These are phyloP conservation scores for Umbilicus rupestris DNA, from an alignment of 164 flowering plant genomes.

Conservation along the genomic window DNA sequence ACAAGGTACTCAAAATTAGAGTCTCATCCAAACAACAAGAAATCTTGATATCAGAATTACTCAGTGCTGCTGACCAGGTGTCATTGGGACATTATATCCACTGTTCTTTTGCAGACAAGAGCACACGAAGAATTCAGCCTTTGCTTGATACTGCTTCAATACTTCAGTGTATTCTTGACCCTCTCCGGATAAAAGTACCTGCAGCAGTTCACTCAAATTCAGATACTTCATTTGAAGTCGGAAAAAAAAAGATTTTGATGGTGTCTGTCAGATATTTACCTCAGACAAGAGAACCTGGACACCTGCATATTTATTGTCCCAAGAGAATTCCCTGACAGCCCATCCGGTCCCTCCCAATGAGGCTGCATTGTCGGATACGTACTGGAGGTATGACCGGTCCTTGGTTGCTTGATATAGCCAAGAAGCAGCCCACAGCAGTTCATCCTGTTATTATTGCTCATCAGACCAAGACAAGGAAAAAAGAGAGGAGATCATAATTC, in stretches of 20 bases:
- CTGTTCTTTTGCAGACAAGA: slow-evolving; percentile 69
- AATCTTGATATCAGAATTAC: neutral
- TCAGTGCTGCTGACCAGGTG: slow-evolving; percentile 57
- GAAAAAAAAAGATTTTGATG: too few species aligned
- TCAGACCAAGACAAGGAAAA: neutral
- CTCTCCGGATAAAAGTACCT: slow-evolving; percentile 60
- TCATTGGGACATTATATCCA: slow-evolving; percentile 58
- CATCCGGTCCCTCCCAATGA: slow-evolving; percentile 76
- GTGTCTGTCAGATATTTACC: slow-evolving; percentile 23
- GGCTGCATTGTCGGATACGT: slow-evolving; percentile 51
- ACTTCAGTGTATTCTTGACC: slow-evolving; percentile 45
- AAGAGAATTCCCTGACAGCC: slow-evolving; percentile 73
- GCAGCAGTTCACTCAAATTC: slow-evolving; percentile 4
- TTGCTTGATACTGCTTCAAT: slow-evolving; percentile 64
- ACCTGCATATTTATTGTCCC: slow-evolving; percentile 97
- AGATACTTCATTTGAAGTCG: neutral
- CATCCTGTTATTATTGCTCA: slow-evolving; percentile 40
- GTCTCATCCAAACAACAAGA: neutral
- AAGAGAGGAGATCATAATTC: neutral
- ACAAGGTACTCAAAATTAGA: neutral
- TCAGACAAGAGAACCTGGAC: slow-evolving; percentile 67
- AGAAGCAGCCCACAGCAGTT: slow-evolving; percentile 79
- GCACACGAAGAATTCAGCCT: slow-evolving; percentile 76
- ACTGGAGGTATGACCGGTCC: slow-evolving; percentile 60
- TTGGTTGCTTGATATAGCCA: slow-evolving; percentile 73